A percentile compares a stretch with the other conserved stretches of the same genome.
phyloP scores from a whole-genome alignment of 2,329 filamentous ascomycete species.

The Clonostachys solani region DNA sequence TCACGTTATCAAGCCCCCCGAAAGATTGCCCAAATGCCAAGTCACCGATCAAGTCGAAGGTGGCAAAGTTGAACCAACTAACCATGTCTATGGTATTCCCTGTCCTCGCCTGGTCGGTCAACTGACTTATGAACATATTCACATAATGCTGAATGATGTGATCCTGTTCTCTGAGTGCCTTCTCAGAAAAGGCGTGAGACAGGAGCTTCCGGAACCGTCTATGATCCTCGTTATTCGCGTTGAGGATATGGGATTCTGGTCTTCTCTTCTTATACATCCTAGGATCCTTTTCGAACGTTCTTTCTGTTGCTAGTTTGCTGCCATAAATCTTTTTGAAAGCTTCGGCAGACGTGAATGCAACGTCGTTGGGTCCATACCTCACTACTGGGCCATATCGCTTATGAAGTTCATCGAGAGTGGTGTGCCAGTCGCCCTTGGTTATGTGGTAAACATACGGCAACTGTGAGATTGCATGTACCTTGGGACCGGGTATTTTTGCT shows the following conservation, averaged over 20 bases:
- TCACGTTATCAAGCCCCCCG: slow-evolving; percentile 6
- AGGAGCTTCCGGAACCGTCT: slow-evolving; percentile 14
- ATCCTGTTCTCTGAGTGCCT: slow-evolving; percentile 21
- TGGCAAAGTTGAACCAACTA: slow-evolving; percentile 12
- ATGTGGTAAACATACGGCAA: too few relatives aligned
- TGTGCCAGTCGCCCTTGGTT: too few relatives aligned
- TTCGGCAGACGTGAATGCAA: too few relatives aligned
- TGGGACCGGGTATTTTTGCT: too few relatives aligned
- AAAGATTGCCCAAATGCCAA: slow-evolving; percentile 10
- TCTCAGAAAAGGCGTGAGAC: slow-evolving; percentile 20
- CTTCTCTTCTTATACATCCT: too few relatives aligned
- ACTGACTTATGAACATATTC: slow-evolving; percentile 5
- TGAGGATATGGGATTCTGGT: slow-evolving; percentile 5
- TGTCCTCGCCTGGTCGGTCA: slow-evolving; percentile 3
- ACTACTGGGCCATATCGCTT: too few relatives aligned
- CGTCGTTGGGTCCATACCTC: too few relatives aligned
- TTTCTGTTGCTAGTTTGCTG: too few relatives aligned
- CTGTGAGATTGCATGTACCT: too few relatives aligned
- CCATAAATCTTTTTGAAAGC: too few relatives aligned
- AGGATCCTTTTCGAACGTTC: too few relatives aligned
- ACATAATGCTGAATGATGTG: slow-evolving; percentile 19
- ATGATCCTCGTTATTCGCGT: slow-evolving; percentile 8
- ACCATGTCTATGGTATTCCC: slow-evolving; percentile 10
- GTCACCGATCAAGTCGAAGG: slow-evolving; percentile 15
- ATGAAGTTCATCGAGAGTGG: too few relatives aligned